These are phyloP conservation scores for Aphanomyces invadans DNA, from an alignment of 352 stramenopile genomes.

Conservation along the genomic window DNA sequence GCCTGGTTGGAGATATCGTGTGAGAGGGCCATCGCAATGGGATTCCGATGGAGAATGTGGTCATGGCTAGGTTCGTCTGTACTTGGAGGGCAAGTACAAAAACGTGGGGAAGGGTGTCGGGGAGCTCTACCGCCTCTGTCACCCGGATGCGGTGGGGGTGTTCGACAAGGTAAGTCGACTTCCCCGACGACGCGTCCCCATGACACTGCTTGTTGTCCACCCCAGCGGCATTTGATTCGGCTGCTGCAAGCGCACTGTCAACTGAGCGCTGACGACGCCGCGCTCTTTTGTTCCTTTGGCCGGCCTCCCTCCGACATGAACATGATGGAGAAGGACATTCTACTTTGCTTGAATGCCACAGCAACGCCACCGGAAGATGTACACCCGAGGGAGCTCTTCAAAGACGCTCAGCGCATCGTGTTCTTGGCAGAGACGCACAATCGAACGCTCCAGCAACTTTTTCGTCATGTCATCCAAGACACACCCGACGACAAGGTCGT, in stretches of 20 bases:
- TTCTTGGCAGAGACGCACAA: background rate
- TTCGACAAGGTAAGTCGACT: background rate
- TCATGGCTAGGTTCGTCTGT: too few relatives aligned
- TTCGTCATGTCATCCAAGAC: background rate
- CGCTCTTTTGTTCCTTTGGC: background rate
- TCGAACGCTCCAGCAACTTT: background rate
- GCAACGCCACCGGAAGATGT: background rate
- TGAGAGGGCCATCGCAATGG: too few relatives aligned
- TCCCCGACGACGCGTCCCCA: too few relatives aligned
- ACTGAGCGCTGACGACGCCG: background rate
- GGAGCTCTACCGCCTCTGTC: slow-evolving; percentile 1
- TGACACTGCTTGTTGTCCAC: too few relatives aligned
- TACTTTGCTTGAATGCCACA: background rate
- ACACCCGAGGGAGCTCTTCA: background rate
- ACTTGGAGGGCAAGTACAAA: background rate
- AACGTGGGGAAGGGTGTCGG: background rate
- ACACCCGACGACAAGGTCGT: background rate
- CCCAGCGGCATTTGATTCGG: background rate
- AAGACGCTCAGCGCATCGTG: slow-evolving; percentile 14
- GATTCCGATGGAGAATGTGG: too few relatives aligned
- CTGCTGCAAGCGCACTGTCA: background rate
- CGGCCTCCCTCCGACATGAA: too few relatives aligned
- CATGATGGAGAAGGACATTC: background rate
- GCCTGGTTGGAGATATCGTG: too few relatives aligned
- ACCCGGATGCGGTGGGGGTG: slow-evolving; percentile 6